Percentiles rank a stretch among this genome's conserved stretches.
Evolutionary conservation across 495 filamentous ascomycete species (phyloP).

Genomic region (Penicillium tannophilum): DNA sequence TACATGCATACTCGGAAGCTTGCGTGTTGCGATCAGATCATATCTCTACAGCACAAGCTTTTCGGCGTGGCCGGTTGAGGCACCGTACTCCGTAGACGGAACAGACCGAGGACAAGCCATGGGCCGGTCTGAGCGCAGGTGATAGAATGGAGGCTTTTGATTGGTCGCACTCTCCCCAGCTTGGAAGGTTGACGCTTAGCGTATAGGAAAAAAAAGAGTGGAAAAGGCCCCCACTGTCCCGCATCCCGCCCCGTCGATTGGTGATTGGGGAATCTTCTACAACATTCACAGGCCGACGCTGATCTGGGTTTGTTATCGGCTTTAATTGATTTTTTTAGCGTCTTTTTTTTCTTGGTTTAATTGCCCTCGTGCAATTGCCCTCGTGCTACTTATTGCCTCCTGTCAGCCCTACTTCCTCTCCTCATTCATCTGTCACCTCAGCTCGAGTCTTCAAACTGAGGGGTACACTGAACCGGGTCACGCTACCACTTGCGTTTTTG

Average conservation of each 20-base stretch:
- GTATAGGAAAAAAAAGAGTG: neutral
- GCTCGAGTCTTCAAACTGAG: neutral
- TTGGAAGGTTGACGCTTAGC: slow-evolving; percentile 2
- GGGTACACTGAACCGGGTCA: neutral
- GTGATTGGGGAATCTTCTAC: neutral
- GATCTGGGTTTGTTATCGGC: neutral
- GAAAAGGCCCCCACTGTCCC: slow-evolving; percentile 8
- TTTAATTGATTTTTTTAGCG: neutral
- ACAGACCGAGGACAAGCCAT: neutral
- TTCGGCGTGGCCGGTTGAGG: neutral
- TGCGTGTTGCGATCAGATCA: neutral
- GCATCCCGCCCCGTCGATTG: neutral
- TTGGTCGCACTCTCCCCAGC: slow-evolving; percentile 5
- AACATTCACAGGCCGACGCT: neutral
- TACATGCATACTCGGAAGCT: neutral
- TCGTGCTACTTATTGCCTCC: neutral
- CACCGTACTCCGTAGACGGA: neutral
- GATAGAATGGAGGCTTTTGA: slow-evolving; percentile 12
- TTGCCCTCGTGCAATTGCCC: neutral
- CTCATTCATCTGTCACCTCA: neutral
- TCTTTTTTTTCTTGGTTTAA: neutral
- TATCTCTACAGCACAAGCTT: neutral
- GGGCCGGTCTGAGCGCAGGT: slow-evolving; percentile 1
- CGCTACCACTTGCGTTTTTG: neutral
- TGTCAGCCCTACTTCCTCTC: neutral